Base-by-base conservation (phyloP, 768 basidiomycete species). In the Mycena vitilis region DNA sequence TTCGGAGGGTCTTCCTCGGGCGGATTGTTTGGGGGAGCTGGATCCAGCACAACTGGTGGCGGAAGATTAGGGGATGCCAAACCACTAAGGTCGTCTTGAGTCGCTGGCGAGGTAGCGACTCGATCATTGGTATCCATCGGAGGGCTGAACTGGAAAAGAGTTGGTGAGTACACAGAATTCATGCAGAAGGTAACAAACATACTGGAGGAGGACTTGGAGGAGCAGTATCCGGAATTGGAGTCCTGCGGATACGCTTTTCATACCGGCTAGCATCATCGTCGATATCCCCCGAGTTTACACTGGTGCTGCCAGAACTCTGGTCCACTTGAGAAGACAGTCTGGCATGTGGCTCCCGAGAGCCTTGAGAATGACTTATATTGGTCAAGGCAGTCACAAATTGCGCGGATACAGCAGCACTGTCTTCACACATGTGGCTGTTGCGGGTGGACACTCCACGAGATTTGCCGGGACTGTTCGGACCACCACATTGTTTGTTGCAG, bases 401-500 rank as follows among this genome's bases (percentile, higher is more conserved):
- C 4, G 42, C 3, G 0, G 61, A 63, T 8, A 63, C 4, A 13
- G 51, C 20, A n/a, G 38, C 40, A 0, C 4, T 15, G 5, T 63
- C 61, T 10, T 42, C 40, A 5, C 40, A 52, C 23, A 53, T 30
- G 36, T 63, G 61, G 2, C 15, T 12, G 16, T 53, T 63, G 40
- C 40, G 4, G 52, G 61, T n/a, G 61, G 53, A 2, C 42, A 63
- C 34, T 44, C 23, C 52, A 1, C 61, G 52, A 2, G 1, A 6
- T 5, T 15, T 22, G 0, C 61, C 61, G 15, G 61, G 25, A 36
- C 61, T 52, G 1, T 18, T 1, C 5, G 61, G 61, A 42, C 61
- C 61, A 12, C 61, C 61, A 34, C 61, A 63, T 30, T 25, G 4
- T 20, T 45, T 20, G 5, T 15, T 20, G 36, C 61, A 63, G 16